Base-by-base conservation (phyloP, 305 asterid genomes). In the Fraxinus ornus region DNA sequence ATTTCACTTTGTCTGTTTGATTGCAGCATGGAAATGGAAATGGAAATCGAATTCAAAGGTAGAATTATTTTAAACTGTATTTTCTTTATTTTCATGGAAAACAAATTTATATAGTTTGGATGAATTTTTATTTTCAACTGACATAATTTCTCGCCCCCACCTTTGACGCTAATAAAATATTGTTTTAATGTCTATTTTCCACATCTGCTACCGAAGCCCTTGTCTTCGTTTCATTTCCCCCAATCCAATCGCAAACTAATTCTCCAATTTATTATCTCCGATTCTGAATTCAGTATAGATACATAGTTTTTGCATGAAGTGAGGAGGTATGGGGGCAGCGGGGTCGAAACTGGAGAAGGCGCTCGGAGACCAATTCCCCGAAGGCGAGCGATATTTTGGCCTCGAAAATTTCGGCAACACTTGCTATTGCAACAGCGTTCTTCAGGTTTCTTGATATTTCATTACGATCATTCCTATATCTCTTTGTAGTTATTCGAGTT, bases 261-360 rank as follows among this genome's bases (percentile, higher is more conserved):
- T 15, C 62, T 15, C 62, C 62, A 49, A 49, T 49, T 49, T 19
- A 9, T 21, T 47, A 13, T 47, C 4, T 49, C 62, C 62, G 62
- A 49, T 49, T 49, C 7, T 19, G 2, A 1, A 57, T 57, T 5
- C 24, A 6, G 26, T 7, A 60, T 21, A 52, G 71, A 60, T 35
- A n/a, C 73, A 78, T 72, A 52, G 84, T 35, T 22, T 66, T 66
- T 66, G 73, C 73, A 26, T 66, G 90, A 79, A 88, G 87, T 87
- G 87, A 87, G 84, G 76, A 78, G 82, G 87, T 60, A 91, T 91
- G 94, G 94, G 94, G 9, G 91, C 90, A 62, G 90, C 92, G 78
- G 94, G 94, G 76, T 89, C 94, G 85, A 91, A 87, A 85, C 87
- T 91, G 74, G 94, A 91, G 88, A 91, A 91, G 79, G 94, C 92